These are phyloP conservation scores for Cyclocybe aegerita DNA, from an alignment of 768 basidiomycete genomes.

Conservation along the genomic window DNA sequence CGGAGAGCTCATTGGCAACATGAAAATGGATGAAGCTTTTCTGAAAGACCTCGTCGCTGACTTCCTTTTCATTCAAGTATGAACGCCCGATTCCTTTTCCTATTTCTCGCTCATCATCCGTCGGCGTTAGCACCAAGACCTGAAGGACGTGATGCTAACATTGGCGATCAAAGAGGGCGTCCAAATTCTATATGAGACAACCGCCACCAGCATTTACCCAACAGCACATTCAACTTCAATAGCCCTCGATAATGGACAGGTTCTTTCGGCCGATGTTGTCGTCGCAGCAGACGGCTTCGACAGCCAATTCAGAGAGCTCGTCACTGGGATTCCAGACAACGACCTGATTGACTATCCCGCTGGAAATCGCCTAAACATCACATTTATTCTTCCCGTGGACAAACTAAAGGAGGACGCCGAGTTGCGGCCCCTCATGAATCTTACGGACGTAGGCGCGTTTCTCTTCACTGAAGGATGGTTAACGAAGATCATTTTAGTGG, in stretches of 20 bases:
- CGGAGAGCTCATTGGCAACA: slow-evolving; percentile 42
- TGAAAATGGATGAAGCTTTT: slow-evolving; percentile 37
- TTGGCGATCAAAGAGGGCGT: slow-evolving; percentile 49
- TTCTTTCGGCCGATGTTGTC: slow-evolving; percentile 46
- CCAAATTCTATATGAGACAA: slow-evolving; percentile 36
- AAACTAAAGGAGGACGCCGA: slow-evolving; percentile 32
- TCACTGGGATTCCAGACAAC: slow-evolving; percentile 20
- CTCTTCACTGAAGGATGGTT: background rate
- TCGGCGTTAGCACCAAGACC: slow-evolving; percentile 44
- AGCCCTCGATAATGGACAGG: slow-evolving; percentile 39
- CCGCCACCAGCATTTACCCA: slow-evolving; percentile 28
- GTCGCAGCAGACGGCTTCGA: slow-evolving; percentile 58
- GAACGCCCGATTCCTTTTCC: slow-evolving; percentile 7
- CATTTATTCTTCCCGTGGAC: slow-evolving; percentile 30
- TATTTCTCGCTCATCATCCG: background rate
- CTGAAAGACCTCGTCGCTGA: slow-evolving; percentile 30
- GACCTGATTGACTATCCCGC: slow-evolving; percentile 1
- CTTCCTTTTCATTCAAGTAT: slow-evolving; percentile 40
- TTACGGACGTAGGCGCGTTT: slow-evolving; percentile 25
- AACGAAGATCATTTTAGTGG: background rate
- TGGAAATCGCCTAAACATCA: slow-evolving; percentile 26
- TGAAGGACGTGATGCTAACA: slow-evolving; percentile 45
- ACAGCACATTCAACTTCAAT: slow-evolving; percentile 27
- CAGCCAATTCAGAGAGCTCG: slow-evolving; percentile 32
- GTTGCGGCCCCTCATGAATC: slow-evolving; percentile 24